phyloP scores from a whole-genome alignment of 164 flowering plant genomes.

The Stephania yunnanensis region DNA sequence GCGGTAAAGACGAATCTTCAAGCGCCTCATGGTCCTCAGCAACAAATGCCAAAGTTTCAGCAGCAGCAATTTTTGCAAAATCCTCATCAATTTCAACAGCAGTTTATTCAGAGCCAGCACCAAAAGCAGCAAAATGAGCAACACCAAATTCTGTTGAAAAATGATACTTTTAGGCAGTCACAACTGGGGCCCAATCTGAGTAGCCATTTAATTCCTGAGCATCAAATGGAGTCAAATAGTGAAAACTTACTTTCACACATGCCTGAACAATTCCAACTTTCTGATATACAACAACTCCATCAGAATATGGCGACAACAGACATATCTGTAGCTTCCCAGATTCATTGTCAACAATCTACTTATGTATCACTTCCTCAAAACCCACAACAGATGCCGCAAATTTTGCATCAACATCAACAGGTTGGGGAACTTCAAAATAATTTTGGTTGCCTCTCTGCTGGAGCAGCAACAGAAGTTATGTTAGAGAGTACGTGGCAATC shows the following conservation, averaged over 20 bases:
- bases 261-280: conserved; percentile 47
- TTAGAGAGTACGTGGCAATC: conserved; percentile 50
- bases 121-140: conserved; percentile 49
- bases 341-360: conserved; percentile 34
- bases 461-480: conserved; percentile 41
- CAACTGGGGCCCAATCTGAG: conserved; percentile 45
- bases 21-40: conserved; percentile 44
- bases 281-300: conserved; percentile 59
- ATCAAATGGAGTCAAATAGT: conserved; percentile 37
- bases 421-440: conserved; percentile 42
- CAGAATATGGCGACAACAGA: conserved; percentile 37
- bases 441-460: conserved; percentile 36
- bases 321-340: conserved; percentile 30
- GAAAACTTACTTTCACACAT: conserved; percentile 44
- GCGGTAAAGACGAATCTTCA: conserved; percentile 47
- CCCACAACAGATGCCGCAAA: conserved; percentile 53
- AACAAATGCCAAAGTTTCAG: conserved; percentile 30
- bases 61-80: conserved; percentile 47
- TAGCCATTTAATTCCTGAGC: conserved; percentile 47
- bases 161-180: conserved; percentile 45
- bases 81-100: conserved; percentile 47
- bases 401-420: conserved; percentile 41
- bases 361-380: conserved; percentile 39
- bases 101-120: conserved; percentile 39
- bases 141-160: conserved; percentile 41